These are phyloP conservation scores for Candida xyloterini DNA, from an alignment of 805 yeast species.

Conservation along the genomic window DNA sequence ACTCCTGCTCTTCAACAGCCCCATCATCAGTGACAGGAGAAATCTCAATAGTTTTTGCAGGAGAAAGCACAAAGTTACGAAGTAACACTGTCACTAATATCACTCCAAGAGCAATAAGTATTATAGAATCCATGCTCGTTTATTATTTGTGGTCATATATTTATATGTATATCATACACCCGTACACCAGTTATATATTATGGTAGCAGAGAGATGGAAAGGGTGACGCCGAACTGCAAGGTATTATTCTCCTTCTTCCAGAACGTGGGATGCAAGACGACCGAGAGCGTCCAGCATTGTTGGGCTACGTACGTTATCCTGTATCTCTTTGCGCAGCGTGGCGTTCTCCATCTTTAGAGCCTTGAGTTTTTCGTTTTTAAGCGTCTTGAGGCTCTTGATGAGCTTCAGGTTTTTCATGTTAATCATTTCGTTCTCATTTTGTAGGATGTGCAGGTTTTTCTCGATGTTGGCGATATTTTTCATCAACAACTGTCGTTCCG, in stretches of 20 bases:
- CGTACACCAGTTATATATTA: constrained; percentile 3
- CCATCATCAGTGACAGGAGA: constrained; percentile 23
- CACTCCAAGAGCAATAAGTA: constrained; percentile 24
- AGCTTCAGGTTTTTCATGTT: constrained; percentile 32
- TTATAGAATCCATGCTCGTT: constrained; percentile 25
- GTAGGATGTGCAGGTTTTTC: constrained; percentile 24
- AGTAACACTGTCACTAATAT: constrained; percentile 22
- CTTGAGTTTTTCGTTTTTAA: constrained; percentile 31
- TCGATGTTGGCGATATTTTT: constrained; percentile 30
- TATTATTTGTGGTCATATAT: constrained; percentile 7
- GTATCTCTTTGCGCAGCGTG: constrained; percentile 24
- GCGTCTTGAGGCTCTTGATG: constrained; percentile 29
- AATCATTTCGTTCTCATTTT: constrained; percentile 31
- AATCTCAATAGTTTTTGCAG: constrained; percentile 23
- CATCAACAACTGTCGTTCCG: constrained; percentile 31
- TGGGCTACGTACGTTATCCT: constrained; percentile 11
- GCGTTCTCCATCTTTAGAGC: constrained; percentile 28
- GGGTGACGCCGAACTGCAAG: no score
- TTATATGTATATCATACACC: constrained; percentile 1
- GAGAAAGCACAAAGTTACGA: constrained; percentile 23
- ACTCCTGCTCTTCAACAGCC: constrained; percentile 38
- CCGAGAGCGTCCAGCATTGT: constrained; percentile 36
- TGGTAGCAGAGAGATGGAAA: neutral
- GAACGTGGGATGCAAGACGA: constrained; percentile 33
- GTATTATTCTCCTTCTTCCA: constrained; percentile 29